Conservation (phyloP, 2,329 filamentous ascomycete species). For the Colletotrichum truncatum region DNA sequence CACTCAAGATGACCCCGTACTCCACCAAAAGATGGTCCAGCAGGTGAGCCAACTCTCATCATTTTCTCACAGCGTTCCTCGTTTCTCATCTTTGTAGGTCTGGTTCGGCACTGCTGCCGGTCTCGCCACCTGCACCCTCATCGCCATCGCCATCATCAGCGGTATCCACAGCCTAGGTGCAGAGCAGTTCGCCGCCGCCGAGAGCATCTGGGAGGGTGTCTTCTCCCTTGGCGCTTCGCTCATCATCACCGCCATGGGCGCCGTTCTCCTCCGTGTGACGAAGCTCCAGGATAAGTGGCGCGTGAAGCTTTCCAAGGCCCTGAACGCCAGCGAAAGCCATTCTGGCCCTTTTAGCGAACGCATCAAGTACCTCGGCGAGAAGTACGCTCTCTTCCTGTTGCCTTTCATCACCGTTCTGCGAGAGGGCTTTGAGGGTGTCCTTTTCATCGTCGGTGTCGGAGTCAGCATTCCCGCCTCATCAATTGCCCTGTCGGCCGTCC, state of each 20-base stretch:
- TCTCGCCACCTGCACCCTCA: slow-evolving; percentile 29
- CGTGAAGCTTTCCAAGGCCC: slow-evolving; percentile 67
- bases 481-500: slow-evolving; percentile 76
- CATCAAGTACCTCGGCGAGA: slow-evolving; percentile 54
- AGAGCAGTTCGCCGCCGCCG: slow-evolving; percentile 65
- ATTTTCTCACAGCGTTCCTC: background rate
- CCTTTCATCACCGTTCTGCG: slow-evolving; percentile 82
- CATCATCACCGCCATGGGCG: slow-evolving; percentile 73
- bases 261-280: slow-evolving; percentile 70
- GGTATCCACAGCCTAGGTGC: slow-evolving; percentile 62
- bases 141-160: slow-evolving; percentile 32
- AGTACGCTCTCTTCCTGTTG: slow-evolving; percentile 80
- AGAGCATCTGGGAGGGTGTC: slow-evolving; percentile 73
- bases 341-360: slow-evolving; percentile 18
- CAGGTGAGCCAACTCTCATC: slow-evolving; percentile 48
- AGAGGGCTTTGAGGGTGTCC: slow-evolving; percentile 80
- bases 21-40: slow-evolving; percentile 64
- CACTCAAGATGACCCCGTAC: slow-evolving; percentile 57
- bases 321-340: slow-evolving; percentile 39
- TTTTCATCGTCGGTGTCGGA: slow-evolving; percentile 82
- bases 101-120: slow-evolving; percentile 58
- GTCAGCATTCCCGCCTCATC: slow-evolving; percentile 73
- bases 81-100: slow-evolving; percentile 49
- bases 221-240: slow-evolving; percentile 68
- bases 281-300: slow-evolving; percentile 76